These are phyloP conservation scores for Magnaporthiopsis incrustans DNA, from an alignment of 2,329 filamentous ascomycete genomes.

Conservation along the genomic window DNA sequence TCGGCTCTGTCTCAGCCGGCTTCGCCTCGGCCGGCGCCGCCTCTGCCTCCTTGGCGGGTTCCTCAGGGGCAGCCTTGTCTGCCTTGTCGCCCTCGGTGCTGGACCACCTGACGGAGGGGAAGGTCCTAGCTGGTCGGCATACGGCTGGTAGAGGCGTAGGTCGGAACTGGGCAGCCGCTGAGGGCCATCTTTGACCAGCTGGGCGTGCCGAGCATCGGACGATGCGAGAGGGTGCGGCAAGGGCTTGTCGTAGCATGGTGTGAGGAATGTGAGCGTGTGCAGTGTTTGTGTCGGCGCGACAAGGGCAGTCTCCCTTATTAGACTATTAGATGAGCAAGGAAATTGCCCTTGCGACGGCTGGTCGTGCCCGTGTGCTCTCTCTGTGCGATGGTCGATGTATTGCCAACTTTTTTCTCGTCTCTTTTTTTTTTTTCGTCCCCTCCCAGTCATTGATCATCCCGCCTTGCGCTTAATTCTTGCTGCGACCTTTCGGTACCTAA, in stretches of 20 bases:
- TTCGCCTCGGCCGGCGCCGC: constrained; percentile 18
- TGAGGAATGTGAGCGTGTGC: background rate
- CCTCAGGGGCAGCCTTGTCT: constrained; percentile 20
- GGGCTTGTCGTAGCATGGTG: constrained; percentile 38
- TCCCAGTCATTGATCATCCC: background rate
- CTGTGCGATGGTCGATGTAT: background rate
- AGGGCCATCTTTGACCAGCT: constrained; percentile 26
- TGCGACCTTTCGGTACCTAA: background rate
- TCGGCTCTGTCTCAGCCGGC: constrained; percentile 28
- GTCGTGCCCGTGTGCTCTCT: constrained; percentile 7
- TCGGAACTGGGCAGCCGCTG: constrained; percentile 14
- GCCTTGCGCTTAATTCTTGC: background rate
- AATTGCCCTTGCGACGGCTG: background rate
- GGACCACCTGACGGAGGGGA: constrained; percentile 34
- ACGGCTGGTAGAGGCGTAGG: constrained; percentile 26
- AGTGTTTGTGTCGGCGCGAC: background rate
- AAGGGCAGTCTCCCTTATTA: background rate
- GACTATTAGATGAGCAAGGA: too few relatives aligned
- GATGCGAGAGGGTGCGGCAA: constrained; percentile 35
- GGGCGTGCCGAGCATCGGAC: constrained; percentile 32
- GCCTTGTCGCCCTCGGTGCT: constrained; percentile 33
- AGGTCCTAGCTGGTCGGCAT: constrained; percentile 7
- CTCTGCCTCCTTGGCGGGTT: constrained; percentile 19
- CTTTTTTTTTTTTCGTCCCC: background rate
- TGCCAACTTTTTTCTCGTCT: background rate